Evolutionary conservation across 2,329 filamentous ascomycete species (phyloP).

Genomic region (Erysiphe pulchra): DNA sequence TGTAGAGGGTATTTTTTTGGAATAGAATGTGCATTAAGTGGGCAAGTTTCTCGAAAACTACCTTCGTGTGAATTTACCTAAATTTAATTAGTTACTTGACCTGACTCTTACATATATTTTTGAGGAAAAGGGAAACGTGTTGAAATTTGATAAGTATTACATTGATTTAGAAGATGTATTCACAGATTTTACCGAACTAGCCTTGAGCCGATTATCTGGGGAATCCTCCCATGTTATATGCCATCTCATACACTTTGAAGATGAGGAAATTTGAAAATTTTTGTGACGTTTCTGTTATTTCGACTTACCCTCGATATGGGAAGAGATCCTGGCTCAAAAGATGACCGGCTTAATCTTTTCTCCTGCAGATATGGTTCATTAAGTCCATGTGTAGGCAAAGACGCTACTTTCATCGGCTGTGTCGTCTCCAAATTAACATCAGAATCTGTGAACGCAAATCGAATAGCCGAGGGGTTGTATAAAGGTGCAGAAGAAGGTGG

Average conservation of each 20-base stretch:
- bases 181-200: neutral
- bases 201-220: neutral
- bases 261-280: conserved; percentile 23
- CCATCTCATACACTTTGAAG: neutral
- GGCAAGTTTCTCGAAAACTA: conserved; percentile 29
- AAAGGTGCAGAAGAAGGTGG: neutral
- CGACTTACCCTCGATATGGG: conserved; percentile 40
- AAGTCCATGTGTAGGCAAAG: conserved; percentile 30
- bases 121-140: conserved; percentile 3
- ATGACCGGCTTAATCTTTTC: conserved; percentile 59
- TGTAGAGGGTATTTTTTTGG: conserved; percentile 39
- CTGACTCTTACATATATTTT: conserved; percentile 6
- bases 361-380: conserved; percentile 58
- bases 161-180: neutral
- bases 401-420: neutral
- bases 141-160: neutral
- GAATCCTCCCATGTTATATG: conserved; percentile 1
- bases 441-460: neutral
- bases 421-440: neutral
- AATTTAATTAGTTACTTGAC: conserved; percentile 5
- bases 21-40: conserved; percentile 37
- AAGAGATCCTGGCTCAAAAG: conserved; percentile 75
- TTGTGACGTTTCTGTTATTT: too few relatives aligned
- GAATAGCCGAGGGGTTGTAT: neutral
- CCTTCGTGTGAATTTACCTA: conserved; percentile 36